Base-by-base conservation (phyloP, 768 basidiomycete species). In the Baorangia bicolor region DNA sequence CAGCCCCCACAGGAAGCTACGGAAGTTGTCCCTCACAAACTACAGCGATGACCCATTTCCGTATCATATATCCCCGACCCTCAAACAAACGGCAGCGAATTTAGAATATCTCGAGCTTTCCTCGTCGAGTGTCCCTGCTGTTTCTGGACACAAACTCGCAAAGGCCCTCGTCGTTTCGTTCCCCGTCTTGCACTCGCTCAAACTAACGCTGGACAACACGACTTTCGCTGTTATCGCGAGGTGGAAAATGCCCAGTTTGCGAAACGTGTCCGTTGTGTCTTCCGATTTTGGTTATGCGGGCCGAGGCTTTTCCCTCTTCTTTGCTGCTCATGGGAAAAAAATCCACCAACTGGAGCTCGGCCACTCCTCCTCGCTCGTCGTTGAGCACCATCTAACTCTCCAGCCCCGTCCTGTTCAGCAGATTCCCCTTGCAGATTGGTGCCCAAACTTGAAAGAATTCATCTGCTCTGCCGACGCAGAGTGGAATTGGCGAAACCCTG, bases 401-500 rank as follows among this genome's bases (percentile, higher is more conserved):
- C 74, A 73, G 1, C 71, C 72, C 4, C 71, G 68, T 64, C 73
- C 65, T 53, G 63, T 58, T 40, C 68, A 67, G 45, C 65, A 66
- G 37, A 74, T 84, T 18, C 81, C 81, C 5, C 75, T 90, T 7
- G 83, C 82, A n/a, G 75, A 75, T 18, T 87, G 84, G 83, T 88
- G 86, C 59, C 88, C 88, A 0, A 83, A 85, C 59, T 74, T 90
- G 35, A 73, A 73, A 33, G 79, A 88, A 62, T 86, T 90, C 67
- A 85, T 90, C 46, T 89, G 87, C 64, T 81, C 79, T 41, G 88
- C 88, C 2, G 87, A 90, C 56, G 88, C 87, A 1, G 87, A 87
- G 63, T 90, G 88, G 88, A 86, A 89, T 58, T 90, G 88, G 88
- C 78, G 83, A 61, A 78, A 75, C 49, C 88, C 88, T 0, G 87